These are phyloP conservation scores for Diplotaxis tenuifolia DNA, from an alignment of 345 rosid genomes.

Conservation along the genomic window DNA sequence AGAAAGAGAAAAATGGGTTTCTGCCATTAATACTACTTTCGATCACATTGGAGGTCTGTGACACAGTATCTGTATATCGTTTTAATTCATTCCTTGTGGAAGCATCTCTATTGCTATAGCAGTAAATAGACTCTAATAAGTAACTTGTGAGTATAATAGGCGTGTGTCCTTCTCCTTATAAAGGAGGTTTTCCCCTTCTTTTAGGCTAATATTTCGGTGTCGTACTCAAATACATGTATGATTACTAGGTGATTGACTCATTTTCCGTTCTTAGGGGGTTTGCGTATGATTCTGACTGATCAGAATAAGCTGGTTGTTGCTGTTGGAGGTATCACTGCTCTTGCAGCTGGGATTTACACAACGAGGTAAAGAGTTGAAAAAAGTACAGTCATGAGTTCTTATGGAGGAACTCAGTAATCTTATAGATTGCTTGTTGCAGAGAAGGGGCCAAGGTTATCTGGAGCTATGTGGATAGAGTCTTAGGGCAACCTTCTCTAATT, in stretches of 20 bases:
- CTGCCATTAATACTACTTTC: constrained; percentile 90
- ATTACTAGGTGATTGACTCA: constrained; percentile 11
- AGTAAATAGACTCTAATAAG: neutral
- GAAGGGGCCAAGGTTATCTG: constrained; percentile 98
- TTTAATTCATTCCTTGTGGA: neutral
- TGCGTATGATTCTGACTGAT: constrained; percentile 86
- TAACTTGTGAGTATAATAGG: neutral
- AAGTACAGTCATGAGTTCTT: neutral
- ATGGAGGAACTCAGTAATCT: constrained; percentile 14
- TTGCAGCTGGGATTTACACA: constrained; percentile 96
- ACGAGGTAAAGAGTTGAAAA: constrained; percentile 58
- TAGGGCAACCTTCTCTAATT: constrained; percentile 97
- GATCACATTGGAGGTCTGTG: constrained; percentile 92
- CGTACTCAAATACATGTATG: neutral
- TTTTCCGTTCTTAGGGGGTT: constrained; percentile 57
- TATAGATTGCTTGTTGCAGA: constrained; percentile 46
- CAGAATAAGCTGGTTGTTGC: constrained; percentile 93
- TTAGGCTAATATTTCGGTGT: neutral
- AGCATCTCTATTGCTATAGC: neutral
- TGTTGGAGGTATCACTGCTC: constrained; percentile 96
- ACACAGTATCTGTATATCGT: neutral
- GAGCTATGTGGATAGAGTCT: constrained; percentile 94
- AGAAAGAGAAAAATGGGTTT: constrained; percentile 96
- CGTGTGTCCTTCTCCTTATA: constrained; percentile 4
- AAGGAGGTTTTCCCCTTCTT: neutral